Conservation (phyloP, 768 basidiomycete genomes). For the Guyanaporus albipodus region DNA sequence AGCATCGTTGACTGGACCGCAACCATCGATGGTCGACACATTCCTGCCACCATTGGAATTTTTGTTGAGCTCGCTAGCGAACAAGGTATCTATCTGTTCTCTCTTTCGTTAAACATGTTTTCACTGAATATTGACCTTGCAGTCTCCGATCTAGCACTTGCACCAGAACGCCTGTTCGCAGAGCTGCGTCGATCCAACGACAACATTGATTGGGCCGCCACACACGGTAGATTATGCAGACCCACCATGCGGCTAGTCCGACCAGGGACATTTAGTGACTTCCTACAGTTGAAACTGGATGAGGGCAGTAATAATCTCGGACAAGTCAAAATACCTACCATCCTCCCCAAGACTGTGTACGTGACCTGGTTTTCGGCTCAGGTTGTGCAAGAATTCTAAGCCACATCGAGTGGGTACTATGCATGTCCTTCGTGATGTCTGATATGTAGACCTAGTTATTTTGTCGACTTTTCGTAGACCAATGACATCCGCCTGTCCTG, state of each 20-base stretch:
- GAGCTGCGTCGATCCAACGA: background rate
- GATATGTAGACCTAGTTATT: too few species aligned
- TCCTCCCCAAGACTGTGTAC: constrained; percentile 9
- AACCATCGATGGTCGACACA: constrained; percentile 1
- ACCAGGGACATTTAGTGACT: constrained; percentile 21
- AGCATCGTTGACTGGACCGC: constrained; percentile 16
- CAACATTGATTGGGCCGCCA: background rate
- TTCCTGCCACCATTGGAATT: constrained; percentile 12
- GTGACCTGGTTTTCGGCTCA: constrained; percentile 13
- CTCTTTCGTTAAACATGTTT: too few species aligned
- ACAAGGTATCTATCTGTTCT: background rate
- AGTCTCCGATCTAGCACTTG: constrained; percentile 1
- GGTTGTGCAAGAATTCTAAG: constrained; percentile 16
- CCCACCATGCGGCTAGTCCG: constrained; percentile 23
- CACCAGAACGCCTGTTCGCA: constrained; percentile 7
- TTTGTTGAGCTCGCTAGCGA: constrained; percentile 13
- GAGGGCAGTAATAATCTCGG: constrained; percentile 1
- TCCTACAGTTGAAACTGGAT: constrained; percentile 17
- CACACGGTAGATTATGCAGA: background rate
- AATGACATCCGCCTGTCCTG: too few species aligned
- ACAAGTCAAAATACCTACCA: constrained; percentile 22
- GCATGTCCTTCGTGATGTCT: too few species aligned
- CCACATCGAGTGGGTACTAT: too few species aligned
- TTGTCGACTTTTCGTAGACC: too few species aligned
- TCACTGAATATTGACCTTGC: background rate